Evolutionary conservation across 352 stramenopile species (phyloP).

Genomic region (Globisporangium heterothallicum): DNA sequence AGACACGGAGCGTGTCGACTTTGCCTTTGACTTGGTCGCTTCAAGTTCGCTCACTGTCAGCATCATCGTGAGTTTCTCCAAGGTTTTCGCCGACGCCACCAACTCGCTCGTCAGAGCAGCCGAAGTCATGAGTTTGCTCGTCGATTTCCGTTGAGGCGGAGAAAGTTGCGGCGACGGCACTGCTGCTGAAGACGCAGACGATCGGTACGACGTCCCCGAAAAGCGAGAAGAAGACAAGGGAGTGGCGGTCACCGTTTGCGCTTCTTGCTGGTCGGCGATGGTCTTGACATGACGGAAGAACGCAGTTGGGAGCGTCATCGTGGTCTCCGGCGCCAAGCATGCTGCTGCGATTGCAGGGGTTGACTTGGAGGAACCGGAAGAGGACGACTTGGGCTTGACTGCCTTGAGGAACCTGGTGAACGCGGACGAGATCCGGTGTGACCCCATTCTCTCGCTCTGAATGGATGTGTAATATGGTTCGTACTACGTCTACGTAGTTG

Average conservation of each 20-base stretch:
- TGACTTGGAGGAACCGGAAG: constrained; percentile 1
- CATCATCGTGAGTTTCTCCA: constrained; percentile 29
- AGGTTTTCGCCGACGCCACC: too few species aligned
- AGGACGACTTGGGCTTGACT: constrained; percentile 26
- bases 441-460: too few species aligned
- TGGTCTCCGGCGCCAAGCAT: not conserved
- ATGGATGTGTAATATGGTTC: too few species aligned
- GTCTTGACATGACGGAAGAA: constrained; percentile 20
- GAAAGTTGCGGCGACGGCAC: constrained; percentile 9
- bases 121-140: too few species aligned
- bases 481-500: too few species aligned
- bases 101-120: too few species aligned
- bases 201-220: not conserved
- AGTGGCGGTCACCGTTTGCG: too few species aligned
- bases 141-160: too few species aligned
- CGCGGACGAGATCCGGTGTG: constrained; percentile 32
- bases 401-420: constrained; percentile 32
- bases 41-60: constrained; percentile 13
- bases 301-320: constrained; percentile 20
- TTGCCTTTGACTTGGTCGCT: too few species aligned
- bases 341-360: constrained; percentile 16
- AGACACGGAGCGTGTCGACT: constrained; percentile 18
- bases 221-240: constrained; percentile 9
- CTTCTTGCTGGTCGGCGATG: constrained; percentile 3
- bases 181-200: constrained; percentile 11